Conservation (phyloP, 768 basidiomycete species). For the Tricholoma sp. region DNA sequence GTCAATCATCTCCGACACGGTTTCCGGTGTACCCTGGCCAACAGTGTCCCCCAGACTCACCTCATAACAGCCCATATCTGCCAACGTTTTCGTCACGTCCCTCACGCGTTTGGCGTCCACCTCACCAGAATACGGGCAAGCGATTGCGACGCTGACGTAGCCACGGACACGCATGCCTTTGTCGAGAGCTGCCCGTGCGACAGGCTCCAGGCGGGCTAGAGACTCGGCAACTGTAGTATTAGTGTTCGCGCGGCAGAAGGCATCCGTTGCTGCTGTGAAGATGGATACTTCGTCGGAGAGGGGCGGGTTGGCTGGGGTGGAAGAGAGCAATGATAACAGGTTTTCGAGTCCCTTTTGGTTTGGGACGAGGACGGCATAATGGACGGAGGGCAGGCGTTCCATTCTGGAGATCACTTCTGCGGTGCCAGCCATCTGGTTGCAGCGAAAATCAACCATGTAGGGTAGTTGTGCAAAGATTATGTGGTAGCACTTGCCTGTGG, state of each 20-base stretch:
- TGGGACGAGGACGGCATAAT: slow-evolving; percentile 78
- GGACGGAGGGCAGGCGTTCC: slow-evolving; percentile 45
- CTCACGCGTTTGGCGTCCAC: slow-evolving; percentile 61
- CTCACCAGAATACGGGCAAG: slow-evolving; percentile 82
- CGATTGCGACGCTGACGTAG: slow-evolving; percentile 80
- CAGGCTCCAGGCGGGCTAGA: slow-evolving; percentile 53
- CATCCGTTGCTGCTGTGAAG: slow-evolving; percentile 86
- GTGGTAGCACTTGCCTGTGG: slow-evolving; percentile 58
- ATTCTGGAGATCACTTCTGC: slow-evolving; percentile 63
- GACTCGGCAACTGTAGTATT: slow-evolving; percentile 72
- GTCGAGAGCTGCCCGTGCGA: slow-evolving; percentile 55
- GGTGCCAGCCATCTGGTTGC: slow-evolving; percentile 79
- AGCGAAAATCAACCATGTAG: background rate
- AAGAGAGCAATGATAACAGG: slow-evolving; percentile 51
- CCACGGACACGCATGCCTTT: slow-evolving; percentile 70
- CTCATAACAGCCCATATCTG: slow-evolving; percentile 94
- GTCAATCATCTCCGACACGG: slow-evolving; percentile 63
- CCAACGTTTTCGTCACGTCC: slow-evolving; percentile 62
- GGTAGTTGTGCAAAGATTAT: too few species aligned
- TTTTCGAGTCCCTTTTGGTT: slow-evolving; percentile 73
- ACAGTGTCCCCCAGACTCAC: slow-evolving; percentile 91
- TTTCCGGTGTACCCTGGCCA: slow-evolving; percentile 73
- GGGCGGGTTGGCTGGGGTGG: slow-evolving; percentile 34
- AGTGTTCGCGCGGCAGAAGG: slow-evolving; percentile 81
- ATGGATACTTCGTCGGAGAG: slow-evolving; percentile 82